Base-by-base conservation (phyloP, 345 rosid species). In the sweet orange (Citrus sinensis) region DNA sequence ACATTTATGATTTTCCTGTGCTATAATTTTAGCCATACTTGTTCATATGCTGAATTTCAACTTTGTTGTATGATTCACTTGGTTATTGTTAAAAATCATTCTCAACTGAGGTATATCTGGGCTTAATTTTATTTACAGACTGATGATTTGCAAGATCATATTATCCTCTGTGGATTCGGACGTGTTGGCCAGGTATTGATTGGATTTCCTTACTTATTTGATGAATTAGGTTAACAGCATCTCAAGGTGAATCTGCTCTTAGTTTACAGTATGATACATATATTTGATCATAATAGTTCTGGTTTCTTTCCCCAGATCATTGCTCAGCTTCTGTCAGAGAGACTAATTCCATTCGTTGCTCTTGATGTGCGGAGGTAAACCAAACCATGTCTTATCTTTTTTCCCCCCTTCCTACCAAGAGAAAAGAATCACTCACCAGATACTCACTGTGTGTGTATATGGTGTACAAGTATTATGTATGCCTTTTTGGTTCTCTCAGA, bases 251-350 rank as follows among this genome's bases (percentile, higher is more conserved):
- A 42, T 56, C 66, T 76, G 42, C 51, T 65, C 30, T 76, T 77
- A 34, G 54, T 34, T 46, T 39, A 27, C 19, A 22, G 22, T 32
- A 17, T 40, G 5, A 61, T 32, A 29, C 39, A 37, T 78, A 39
- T 20, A 14, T 67, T 32, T 76, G 56, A 67, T 58, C 58, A 24
- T 76, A 55, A 78, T 49, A 20, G 73, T 63, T 66, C 46, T n/a
- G 30, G 54, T 35, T 67, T 63, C 58, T 74, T 35, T 83, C 83
- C 66, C 67, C 92, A 95, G 99, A 95, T 95, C 74, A 95, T 95
- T 74, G 98, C 99, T 74, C 99, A 95, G 89, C 99, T 95, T 87
- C 97, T 95, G 79, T 95, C 99, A 58, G 99, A 95, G 82, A 88
- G 98, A 66, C 87, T 95, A 67, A 95, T 95, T 84, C 99, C 99